These are phyloP conservation scores for Inga laurina DNA, from an alignment of 306 rosid genomes.

Conservation along the genomic window DNA sequence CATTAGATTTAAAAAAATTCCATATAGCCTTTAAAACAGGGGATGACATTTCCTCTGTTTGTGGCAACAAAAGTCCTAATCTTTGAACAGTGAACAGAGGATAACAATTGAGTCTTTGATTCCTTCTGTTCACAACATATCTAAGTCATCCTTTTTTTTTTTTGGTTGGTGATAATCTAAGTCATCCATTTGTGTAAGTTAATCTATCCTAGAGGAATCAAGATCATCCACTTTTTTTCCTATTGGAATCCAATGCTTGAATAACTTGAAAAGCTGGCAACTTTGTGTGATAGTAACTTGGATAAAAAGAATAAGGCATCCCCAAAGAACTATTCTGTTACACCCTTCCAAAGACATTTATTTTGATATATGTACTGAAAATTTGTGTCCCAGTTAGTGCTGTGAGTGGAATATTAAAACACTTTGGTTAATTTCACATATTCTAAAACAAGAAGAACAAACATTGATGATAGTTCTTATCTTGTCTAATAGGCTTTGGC, in stretches of 20 bases:
- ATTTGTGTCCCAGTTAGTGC: constrained; percentile 35
- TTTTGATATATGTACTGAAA: neutral
- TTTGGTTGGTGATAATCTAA: neutral
- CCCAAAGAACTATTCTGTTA: constrained; percentile 18
- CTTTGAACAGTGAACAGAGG: neutral
- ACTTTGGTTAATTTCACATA: neutral
- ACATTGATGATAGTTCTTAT: constrained; percentile 30
- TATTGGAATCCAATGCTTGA: constrained; percentile 51
- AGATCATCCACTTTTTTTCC: constrained; percentile 27
- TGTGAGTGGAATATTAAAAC: constrained; percentile 32
- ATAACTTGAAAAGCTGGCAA: constrained; percentile 24
- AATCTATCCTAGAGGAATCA: constrained; percentile 36
- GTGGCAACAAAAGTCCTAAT: constrained; percentile 23
- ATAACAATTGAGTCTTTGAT: constrained; percentile 12
- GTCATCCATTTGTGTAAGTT: constrained; percentile 25
- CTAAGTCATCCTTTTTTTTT: constrained; percentile 9
- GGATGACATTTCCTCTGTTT: constrained; percentile 25
- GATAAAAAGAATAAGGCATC: constrained; percentile 40
- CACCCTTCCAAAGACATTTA: neutral
- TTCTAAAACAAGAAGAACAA: constrained; percentile 34
- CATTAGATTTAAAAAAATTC: neutral
- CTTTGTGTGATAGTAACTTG: constrained; percentile 26
- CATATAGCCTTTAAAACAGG: constrained; percentile 1
- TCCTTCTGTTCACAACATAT: neutral
- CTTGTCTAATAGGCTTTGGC: constrained; percentile 33